Evolutionary conservation across 441 rosid species (phyloP).

Genomic region (Erodium texanum): DNA sequence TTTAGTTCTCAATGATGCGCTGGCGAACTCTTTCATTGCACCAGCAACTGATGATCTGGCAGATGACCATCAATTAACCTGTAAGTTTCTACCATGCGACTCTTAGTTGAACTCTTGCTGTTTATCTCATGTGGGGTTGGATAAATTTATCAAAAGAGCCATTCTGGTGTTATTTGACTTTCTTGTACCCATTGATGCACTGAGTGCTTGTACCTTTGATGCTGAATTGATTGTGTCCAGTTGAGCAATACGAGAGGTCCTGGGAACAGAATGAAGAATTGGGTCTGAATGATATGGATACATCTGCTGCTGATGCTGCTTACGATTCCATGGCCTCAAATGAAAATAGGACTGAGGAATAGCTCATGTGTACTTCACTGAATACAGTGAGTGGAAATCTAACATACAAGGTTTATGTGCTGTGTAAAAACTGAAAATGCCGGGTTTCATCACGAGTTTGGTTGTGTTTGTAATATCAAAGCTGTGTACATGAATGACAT

Average conservation of each 20-base stretch:
- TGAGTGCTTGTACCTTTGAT: too few relatives aligned
- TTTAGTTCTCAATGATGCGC: conserved; percentile 71
- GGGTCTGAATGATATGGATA: conserved; percentile 85
- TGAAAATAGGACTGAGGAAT: background rate
- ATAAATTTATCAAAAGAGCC: background rate
- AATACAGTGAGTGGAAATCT: too few relatives aligned
- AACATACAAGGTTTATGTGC: too few relatives aligned
- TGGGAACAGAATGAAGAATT: conserved; percentile 96
- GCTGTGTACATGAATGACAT: too few relatives aligned
- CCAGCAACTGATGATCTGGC: conserved; percentile 71
- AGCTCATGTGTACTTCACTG: too few relatives aligned
- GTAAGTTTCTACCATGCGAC: conserved; percentile 39
- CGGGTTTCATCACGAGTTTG: too few relatives aligned
- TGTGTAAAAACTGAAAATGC: too few relatives aligned
- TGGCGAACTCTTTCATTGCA: conserved; percentile 82
- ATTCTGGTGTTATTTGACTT: background rate
- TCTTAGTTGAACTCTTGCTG: background rate
- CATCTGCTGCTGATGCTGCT: conserved; percentile 78
- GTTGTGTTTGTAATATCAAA: too few relatives aligned
- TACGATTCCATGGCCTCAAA: conserved; percentile 23
- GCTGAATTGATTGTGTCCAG: conserved; percentile 26
- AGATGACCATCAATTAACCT: conserved; percentile 69
- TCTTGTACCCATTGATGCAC: too few relatives aligned
- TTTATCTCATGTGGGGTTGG: background rate
- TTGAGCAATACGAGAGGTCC: conserved; percentile 73